Percentiles rank a stretch among this genome's conserved stretches.
phyloP scores from a whole-genome alignment of 176 grass and related monocot species.

The Canna indica region DNA sequence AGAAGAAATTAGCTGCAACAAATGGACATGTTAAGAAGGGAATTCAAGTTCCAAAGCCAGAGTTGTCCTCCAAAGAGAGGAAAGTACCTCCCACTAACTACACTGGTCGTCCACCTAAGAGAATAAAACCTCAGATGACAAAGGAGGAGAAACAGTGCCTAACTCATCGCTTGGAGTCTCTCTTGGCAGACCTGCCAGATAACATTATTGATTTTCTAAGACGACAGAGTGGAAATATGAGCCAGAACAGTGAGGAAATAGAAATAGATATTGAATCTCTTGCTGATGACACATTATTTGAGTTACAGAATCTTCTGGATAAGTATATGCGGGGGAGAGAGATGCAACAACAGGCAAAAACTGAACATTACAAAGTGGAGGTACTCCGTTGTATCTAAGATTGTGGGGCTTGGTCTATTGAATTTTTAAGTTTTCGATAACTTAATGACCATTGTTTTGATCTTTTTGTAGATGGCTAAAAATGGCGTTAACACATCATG shows the following conservation, averaged over 20 bases:
- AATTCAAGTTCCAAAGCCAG: background rate
- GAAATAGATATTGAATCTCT: conserved; percentile 80
- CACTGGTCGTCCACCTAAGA: background rate
- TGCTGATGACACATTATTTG: conserved; percentile 47
- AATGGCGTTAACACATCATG: conserved; percentile 68
- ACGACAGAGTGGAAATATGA: conserved; percentile 31
- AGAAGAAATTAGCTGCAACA: conserved; percentile 53
- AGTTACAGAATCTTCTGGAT: conserved; percentile 68
- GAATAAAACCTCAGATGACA: conserved; percentile 34
- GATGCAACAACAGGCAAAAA: conserved; percentile 25
- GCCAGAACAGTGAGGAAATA: conserved; percentile 45
- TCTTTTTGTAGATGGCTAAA: conserved; percentile 37
- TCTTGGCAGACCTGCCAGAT: conserved; percentile 40
- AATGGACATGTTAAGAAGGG: conserved; percentile 4
- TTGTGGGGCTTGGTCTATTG: background rate
- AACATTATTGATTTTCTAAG: conserved; percentile 64
- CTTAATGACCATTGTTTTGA: conserved; percentile 15
- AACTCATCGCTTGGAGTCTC: conserved; percentile 36
- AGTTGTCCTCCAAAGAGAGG: conserved; percentile 50
- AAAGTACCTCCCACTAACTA: conserved; percentile 24
- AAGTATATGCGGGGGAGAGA: conserved; percentile 46
- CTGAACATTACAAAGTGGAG: conserved; percentile 61
- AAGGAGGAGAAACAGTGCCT: conserved; percentile 47
- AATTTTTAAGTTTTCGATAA: background rate
- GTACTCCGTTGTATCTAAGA: conserved; percentile 9